Evolutionary conservation across 1,284 basidiomycete genomes (phyloP), one percentile per base, ranked within the genome.

Genomic region (Naganishia albida): DNA sequence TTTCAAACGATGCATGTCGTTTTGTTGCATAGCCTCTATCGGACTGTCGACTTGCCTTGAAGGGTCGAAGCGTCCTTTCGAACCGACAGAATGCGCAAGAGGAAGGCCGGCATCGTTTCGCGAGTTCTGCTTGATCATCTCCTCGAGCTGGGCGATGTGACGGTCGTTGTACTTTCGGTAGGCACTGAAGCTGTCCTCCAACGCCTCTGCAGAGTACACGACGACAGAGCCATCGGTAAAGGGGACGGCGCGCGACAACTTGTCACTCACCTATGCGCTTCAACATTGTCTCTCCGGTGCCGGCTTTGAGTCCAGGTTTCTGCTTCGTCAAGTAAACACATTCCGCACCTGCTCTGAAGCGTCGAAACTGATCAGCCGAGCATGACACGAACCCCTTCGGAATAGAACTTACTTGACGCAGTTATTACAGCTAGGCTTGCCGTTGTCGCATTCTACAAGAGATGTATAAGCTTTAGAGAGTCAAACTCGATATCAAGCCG

Each of bases 281-380:
- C 44, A 74, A 69, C 74, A 77, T 77, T 26, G 77, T 77, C 26
- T 71, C 67, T 1, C 78, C 78, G 0, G 77, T 78, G 1, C 78
- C 78, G 0, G 77, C 72, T 16, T 76, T 73, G 30, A 80, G 64
- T 1, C 78, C 78, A 1, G 78, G 78, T 66, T 80, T 80, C 55
- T 74, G 73, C 68, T 77, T 78, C 54, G 74, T 66, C 12, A 76
- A 73, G 53, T 79, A 79, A 26, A 73, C 70, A 57, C 78, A 79
- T 12, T 74, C 74, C 8, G 65, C 54, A 1, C 75, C 74, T 34
- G 71, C 73, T 60, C 75, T 77, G 56, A 2, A 18, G 28, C 2
- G 16, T 2, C 20, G 28, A 20, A 42, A 42, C 2, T 3, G n/a
- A 25, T 42, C 3, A 42, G 39, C 39, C 39, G 34, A 16, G 7